Conservation (phyloP, 75 land plant species). For the Picea sitchensis region DNA sequence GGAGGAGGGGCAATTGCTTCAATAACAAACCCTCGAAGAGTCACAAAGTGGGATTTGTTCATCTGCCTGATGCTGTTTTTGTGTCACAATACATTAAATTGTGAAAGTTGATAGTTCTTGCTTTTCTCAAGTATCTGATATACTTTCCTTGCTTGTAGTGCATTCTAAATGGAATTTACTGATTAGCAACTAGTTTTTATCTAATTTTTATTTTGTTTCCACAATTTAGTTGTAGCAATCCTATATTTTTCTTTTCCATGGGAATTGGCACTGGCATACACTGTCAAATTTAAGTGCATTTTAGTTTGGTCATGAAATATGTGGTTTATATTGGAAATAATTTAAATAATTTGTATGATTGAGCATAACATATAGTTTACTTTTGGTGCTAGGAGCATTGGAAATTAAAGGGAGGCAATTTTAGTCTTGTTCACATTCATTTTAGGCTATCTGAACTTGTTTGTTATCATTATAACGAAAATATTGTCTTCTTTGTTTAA, state of each 20-base stretch:
- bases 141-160: background rate
- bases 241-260: background rate
- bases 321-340: background rate
- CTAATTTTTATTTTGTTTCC: too few species aligned
- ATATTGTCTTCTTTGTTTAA: too few species aligned
- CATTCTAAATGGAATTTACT: background rate
- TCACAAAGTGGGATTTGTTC: conserved; percentile 37
- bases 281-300: background rate
- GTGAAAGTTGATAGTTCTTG: background rate
- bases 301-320: background rate
- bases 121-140: background rate
- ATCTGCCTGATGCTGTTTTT: background rate
- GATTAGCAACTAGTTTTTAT: too few species aligned
- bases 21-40: conserved; percentile 58
- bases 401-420: background rate
- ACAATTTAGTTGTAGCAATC: too few species aligned
- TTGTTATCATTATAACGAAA: too few species aligned
- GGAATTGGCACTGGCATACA: background rate
- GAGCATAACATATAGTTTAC: background rate
- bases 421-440: background rate
- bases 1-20: conserved; percentile 82
- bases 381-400: background rate
- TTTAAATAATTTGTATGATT: background rate
- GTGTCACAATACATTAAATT: background rate
- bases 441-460: background rate